Conservation (phyloP, 2,329 filamentous ascomycete species). For the Pleurostoma richardsiae region DNA sequence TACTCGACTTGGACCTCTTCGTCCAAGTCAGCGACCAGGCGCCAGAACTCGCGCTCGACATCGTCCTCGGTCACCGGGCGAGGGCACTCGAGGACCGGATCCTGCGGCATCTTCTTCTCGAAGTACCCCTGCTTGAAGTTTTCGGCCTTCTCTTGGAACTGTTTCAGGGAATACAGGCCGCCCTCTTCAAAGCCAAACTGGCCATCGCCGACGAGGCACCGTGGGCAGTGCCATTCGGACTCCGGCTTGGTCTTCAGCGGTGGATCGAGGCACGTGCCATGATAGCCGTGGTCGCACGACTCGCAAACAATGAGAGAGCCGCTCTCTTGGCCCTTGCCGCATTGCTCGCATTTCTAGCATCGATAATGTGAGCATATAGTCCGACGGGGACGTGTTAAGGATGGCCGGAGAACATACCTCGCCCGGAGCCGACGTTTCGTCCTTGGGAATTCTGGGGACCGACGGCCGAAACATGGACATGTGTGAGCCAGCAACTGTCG, state of each 20-base stretch:
- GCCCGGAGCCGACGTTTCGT: constrained; percentile 38
- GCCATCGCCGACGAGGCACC: constrained; percentile 91
- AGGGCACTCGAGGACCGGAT: constrained; percentile 75
- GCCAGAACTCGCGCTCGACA: constrained; percentile 95
- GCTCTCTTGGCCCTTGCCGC: constrained; percentile 71
- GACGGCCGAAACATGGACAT: constrained; percentile 91
- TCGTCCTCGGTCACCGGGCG: constrained; percentile 88
- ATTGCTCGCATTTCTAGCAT: constrained; percentile 74
- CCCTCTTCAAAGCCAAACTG: constrained; percentile 98
- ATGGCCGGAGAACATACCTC: constrained; percentile 27
- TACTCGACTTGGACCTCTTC: constrained; percentile 98
- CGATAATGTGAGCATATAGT: constrained; percentile 6
- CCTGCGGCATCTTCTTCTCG: constrained; percentile 81
- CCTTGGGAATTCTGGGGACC: constrained; percentile 59
- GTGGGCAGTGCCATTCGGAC: constrained; percentile 91
- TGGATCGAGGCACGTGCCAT: constrained; percentile 84
- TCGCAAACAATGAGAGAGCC: constrained; percentile 76
- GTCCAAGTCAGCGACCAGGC: constrained; percentile 85
- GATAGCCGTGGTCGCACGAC: constrained; percentile 84
- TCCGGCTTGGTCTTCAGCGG: constrained; percentile 73
- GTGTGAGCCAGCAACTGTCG: constrained; percentile 91
- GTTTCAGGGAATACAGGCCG: constrained; percentile 87
- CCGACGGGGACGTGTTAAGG: neutral
- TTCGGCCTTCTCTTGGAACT: constrained; percentile 93
- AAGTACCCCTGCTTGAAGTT: constrained; percentile 96